These are phyloP conservation scores for Metschnikowia peoriensis DNA, from an alignment of 805 yeast species.

Conservation along the genomic window DNA sequence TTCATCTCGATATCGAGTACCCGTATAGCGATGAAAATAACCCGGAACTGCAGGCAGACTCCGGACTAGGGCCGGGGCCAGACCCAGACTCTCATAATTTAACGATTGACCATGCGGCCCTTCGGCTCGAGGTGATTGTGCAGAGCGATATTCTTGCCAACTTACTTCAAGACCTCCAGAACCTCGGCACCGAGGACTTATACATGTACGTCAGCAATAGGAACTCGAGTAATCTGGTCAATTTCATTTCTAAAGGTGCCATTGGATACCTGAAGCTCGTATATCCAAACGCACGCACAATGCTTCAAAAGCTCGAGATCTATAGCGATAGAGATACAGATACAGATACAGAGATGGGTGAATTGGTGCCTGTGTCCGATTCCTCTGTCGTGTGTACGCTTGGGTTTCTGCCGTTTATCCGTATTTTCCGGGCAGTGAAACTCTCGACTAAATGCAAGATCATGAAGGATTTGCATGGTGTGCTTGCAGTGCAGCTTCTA, in stretches of 20 bases:
- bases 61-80: neutral
- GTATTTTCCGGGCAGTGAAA: constrained; percentile 35
- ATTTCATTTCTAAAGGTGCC: constrained; percentile 68
- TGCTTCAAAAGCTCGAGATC: constrained; percentile 58
- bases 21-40: constrained; percentile 25
- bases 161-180: constrained; percentile 35
- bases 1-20: constrained; percentile 29
- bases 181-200: constrained; percentile 36
- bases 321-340: constrained; percentile 19
- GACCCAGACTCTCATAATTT: constrained; percentile 9
- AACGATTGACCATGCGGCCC: constrained; percentile 27
- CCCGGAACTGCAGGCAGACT: constrained; percentile 10
- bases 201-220: constrained; percentile 30
- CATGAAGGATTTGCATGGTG: constrained; percentile 35
- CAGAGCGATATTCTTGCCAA: constrained; percentile 38
- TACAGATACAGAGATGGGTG: neutral
- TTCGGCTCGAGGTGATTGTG: constrained; percentile 37
- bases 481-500: constrained; percentile 37
- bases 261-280: constrained; percentile 67
- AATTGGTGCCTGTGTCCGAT: constrained; percentile 17
- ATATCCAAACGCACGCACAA: constrained; percentile 60
- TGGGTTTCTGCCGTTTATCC: constrained; percentile 33
- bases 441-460: constrained; percentile 40
- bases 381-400: constrained; percentile 27
- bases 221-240: constrained; percentile 33